A percentile compares a stretch with the other conserved stretches of the same genome.
Conservation (phyloP, 768 basidiomycete genomes). For the Termitomyces sp. region DNA sequence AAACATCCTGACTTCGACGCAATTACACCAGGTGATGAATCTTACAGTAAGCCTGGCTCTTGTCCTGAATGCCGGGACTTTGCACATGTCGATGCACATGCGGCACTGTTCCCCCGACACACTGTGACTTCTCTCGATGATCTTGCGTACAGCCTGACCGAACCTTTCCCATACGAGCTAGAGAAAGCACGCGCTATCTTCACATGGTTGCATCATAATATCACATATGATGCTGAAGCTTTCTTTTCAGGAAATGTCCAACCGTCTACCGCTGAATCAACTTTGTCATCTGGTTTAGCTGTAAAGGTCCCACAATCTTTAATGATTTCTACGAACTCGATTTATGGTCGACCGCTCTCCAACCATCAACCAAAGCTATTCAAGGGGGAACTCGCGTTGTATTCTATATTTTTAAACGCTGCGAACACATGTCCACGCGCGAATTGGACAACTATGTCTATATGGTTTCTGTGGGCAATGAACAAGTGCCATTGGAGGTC, state of each 20-base stretch:
- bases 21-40: slow-evolving; percentile 2
- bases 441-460: slow-evolving; percentile 38
- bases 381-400: slow-evolving; percentile 27
- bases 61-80: slow-evolving; percentile 44
- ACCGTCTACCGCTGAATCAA: slow-evolving; percentile 30
- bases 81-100: slow-evolving; percentile 36
- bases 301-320: slow-evolving; percentile 34
- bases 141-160: slow-evolving; percentile 35
- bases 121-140: slow-evolving; percentile 31
- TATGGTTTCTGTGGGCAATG: slow-evolving; percentile 28
- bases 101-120: slow-evolving; percentile 37
- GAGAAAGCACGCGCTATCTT: slow-evolving; percentile 44
- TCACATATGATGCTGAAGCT: slow-evolving; percentile 36
- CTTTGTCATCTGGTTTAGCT: slow-evolving; percentile 37
- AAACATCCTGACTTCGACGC: slow-evolving; percentile 10
- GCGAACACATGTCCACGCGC: slow-evolving; percentile 39
- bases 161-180: slow-evolving; percentile 35
- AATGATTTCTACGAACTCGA: slow-evolving; percentile 29
- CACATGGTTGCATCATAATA: slow-evolving; percentile 43
- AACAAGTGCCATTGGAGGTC: slow-evolving; percentile 28
- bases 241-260: slow-evolving; percentile 40
- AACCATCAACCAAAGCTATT: slow-evolving; percentile 29
- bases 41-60: slow-evolving; percentile 11
- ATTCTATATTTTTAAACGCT: slow-evolving; percentile 39
- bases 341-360: slow-evolving; percentile 27